Base-by-base conservation (phyloP, 345 rosid genomes). In the Pugionium dolabratum region DNA sequence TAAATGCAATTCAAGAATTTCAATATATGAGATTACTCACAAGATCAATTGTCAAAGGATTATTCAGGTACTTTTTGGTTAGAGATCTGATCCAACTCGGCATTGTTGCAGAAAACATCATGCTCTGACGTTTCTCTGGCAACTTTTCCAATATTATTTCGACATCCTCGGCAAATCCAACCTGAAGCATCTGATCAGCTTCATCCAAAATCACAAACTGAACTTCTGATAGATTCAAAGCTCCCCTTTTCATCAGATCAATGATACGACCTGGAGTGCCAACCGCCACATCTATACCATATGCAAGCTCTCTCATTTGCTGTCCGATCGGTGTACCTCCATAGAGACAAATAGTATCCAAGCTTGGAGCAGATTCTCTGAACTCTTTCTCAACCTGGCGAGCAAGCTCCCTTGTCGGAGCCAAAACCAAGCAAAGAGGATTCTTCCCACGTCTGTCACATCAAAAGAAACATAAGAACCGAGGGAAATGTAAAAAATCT, bases 31-130 rank as follows among this genome's bases (percentile, higher is more conserved):
- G 60, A 56, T 2, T 11, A 75, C 97, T 86, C 76, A 95, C 99
- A 49, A 95, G 96, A 83, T 91, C 99, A 75, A 95, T 72, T 2
- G 90, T 95, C 67, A 91, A 65, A 3, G 97, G 95, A 59, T 85
- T 70, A 36, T 83, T 84, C 29, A 95, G 80, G 57, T 89, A 81
- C 70, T 89, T 95, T 57, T 73, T 78, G 35, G 91, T 78, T 6
- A 95, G 97, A 27, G 75, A 75, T 79, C 67, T 82, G 69, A 95
- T 91, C 95, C 90, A 89, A 77, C 75, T 74, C 11, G 99, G 97
- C 99, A 91, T 91, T 1, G 97, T 91, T 3, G 99, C 99, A 39
- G 97, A 95, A 75, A 95, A 95, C 85, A 91, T 80, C 99, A 95
- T 79, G 58, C 79, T 85, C 63, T 95, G 99, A 32, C 97, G 84